Base-by-base conservation (phyloP, 257 asterid genomes). In the Linaria vulgaris region DNA sequence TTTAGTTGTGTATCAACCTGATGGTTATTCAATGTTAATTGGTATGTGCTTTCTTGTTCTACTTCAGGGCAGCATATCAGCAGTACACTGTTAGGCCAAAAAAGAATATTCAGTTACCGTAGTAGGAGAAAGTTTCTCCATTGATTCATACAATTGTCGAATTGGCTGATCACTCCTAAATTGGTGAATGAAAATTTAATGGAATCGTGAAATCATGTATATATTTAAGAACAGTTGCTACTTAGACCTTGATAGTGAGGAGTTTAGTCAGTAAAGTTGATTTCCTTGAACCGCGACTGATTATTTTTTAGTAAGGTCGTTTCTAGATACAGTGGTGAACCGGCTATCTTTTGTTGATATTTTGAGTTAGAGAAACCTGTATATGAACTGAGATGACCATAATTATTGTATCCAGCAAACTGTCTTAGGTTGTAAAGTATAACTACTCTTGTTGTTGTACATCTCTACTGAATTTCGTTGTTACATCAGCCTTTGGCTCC, bases 311-410 rank as follows among this genome's bases (percentile, higher is more conserved):
- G 22, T 63, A 14, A 30, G 46, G 34, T 15, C 6, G 4, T 17
- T 31, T 34, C 11, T 34, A 34, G 41, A 7, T 7, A 34, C 41
- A 11, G 41, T 34, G 41, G 41, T 61, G 52, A 58, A 24, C 46
- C 21, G 72, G 50, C n/a, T n/a, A n/a, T n/a, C n/a, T n/a, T n/a
- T n/a, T 22, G 61, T 49, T 49, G 20, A 39, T 69, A 15, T 20
- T 50, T 41, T 50, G 31, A 25, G 44, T 50, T n/a, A 38, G 1
- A 19, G 20, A 15, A 12, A 31, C 61, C 17, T 17, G 46, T 56
- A 3, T 16, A 56, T 56, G n/a, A 24, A 56, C 15, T 34, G 15
- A 56, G 10, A 56, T 11, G 14, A 17, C 46, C 25, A 16, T 8
- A n/a, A 30, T 17, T 0, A 16, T 56, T 12, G 20, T 48, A 44